phyloP scores from a whole-genome alignment of 495 filamentous ascomycete genomes.

The Staphylotrichum longicolle region DNA sequence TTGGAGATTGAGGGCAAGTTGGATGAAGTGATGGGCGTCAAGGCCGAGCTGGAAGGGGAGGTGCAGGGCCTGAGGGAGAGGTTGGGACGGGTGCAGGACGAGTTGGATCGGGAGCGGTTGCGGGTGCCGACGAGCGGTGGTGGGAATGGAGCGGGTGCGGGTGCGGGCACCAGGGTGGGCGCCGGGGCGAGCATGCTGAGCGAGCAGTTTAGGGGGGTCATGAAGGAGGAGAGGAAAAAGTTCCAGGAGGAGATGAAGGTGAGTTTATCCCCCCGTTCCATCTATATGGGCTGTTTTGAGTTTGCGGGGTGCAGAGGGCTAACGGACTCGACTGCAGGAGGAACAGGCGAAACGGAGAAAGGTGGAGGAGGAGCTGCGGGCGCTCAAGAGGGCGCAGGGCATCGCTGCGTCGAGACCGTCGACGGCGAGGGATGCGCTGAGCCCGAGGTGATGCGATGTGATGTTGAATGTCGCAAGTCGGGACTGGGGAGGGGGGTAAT shows the following conservation, averaged over 20 bases:
- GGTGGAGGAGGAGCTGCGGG: constrained; percentile 46
- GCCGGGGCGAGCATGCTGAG: constrained; percentile 35
- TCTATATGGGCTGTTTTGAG: too few relatives aligned
- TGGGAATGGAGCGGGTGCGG: constrained; percentile 1
- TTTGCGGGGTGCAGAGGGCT: too few relatives aligned
- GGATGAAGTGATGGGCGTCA: constrained; percentile 37
- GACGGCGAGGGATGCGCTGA: not conserved
- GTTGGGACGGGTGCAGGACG: constrained; percentile 42
- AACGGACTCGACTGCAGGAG: constrained; percentile 33
- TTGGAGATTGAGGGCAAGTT: constrained; percentile 66
- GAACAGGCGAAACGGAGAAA: constrained; percentile 47
- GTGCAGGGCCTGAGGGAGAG: constrained; percentile 33
- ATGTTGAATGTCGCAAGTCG: not conserved
- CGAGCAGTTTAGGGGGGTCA: constrained; percentile 42
- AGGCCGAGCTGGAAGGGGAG: constrained; percentile 40
- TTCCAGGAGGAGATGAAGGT: constrained; percentile 52
- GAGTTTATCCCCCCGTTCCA: constrained; percentile 33
- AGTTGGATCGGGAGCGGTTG: constrained; percentile 45
- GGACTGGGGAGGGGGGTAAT: not conserved
- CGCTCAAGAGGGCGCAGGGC: constrained; percentile 34
- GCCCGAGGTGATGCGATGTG: constrained; percentile 5
- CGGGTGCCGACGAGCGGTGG: constrained; percentile 29
- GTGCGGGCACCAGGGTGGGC: constrained; percentile 25
- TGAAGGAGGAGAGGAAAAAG: constrained; percentile 53
- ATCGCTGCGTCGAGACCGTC: not conserved